Percentiles rank a stretch among this genome's conserved stretches.
These are phyloP conservation scores for Hippophae rhamnoides DNA, from an alignment of 306 rosid genomes.

Conservation along the genomic window DNA sequence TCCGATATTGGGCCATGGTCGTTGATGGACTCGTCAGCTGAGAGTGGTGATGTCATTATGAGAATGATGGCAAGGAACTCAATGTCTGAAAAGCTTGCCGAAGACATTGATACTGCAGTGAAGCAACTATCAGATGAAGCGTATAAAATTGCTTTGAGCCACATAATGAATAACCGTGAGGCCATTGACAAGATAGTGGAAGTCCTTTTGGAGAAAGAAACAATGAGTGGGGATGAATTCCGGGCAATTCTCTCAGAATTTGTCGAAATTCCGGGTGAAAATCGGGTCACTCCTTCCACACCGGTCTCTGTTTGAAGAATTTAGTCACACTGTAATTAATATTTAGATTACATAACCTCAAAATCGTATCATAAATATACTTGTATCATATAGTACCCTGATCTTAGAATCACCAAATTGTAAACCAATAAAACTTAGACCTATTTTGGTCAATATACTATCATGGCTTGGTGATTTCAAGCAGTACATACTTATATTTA, in stretches of 20 bases:
- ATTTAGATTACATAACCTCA: constrained; percentile 4
- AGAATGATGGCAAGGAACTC: constrained; percentile 99
- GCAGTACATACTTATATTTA: too few species aligned
- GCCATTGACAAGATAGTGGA: constrained; percentile 93
- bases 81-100: constrained; percentile 94
- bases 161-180: constrained; percentile 89
- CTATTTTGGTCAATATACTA: too few species aligned
- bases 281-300: constrained; percentile 55
- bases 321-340: constrained; percentile 18
- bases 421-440: too few species aligned
- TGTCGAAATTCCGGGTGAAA: constrained; percentile 79
- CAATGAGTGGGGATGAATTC: constrained; percentile 83
- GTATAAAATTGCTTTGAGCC: constrained; percentile 69
- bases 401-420: neutral
- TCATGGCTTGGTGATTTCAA: too few species aligned
- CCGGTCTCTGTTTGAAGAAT: constrained; percentile 59
- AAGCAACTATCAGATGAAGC: constrained; percentile 82
- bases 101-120: constrained; percentile 79
- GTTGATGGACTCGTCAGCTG: constrained; percentile 69
- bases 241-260: constrained; percentile 79
- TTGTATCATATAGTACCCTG: constrained; percentile 14
- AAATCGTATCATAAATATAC: constrained; percentile 23
- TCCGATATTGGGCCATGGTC: constrained; percentile 99
- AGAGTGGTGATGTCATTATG: constrained; percentile 83
- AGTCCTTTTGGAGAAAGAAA: constrained; percentile 86